Evolutionary conservation across 129 eudicot species (phyloP), one percentile per base, ranked within the genome.

Genomic region (Pseudognaphalium luteoalbum): DNA sequence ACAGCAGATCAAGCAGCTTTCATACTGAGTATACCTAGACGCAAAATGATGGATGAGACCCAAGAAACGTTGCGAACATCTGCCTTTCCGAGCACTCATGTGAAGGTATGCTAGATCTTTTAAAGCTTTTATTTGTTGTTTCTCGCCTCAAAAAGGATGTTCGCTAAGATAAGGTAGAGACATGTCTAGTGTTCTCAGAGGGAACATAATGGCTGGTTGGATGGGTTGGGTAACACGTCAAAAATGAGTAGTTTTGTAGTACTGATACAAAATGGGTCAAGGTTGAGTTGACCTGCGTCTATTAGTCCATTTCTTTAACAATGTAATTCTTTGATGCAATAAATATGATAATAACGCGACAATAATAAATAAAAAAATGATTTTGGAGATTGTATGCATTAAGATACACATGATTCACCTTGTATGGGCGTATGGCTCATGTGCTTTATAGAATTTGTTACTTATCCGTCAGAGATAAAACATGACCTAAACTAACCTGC

Each of bases 61-160:
- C 98, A 94, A 84, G 98, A 94, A 83, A 94, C 98, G 61, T 75
- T 94, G 37, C 81, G 98, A 22, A 94, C 98, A 14, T 94, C 98
- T 67, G 91, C 98, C 33, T 94, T 94, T 64, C 98, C 98, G 32
- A 94, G 98, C 81, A 89, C 93, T 65, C 97, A 94, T 89, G 97
- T 94, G 10, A 94, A 94, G 97, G 98, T 87, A 58, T 10, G 7
- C 4, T 58, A 10, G 15, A 37, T 80, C 50, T 33, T 17, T 41
- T 34, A 3, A 19, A 50, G 5, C 1, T 41, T 68, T 16, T 42
- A 3, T 34, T 4, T 14, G 58, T 15, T 51, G 58, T 10, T 51
- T 74, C 9, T 1, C 34, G 8, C 35, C 16, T 51, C 75, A 77
- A 74, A 63, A 2, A 28, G 4, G 17, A 61, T 28, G 37, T 11